phyloP scores from a whole-genome alignment of 306 rosid genomes.

The Abrus precatorius region DNA sequence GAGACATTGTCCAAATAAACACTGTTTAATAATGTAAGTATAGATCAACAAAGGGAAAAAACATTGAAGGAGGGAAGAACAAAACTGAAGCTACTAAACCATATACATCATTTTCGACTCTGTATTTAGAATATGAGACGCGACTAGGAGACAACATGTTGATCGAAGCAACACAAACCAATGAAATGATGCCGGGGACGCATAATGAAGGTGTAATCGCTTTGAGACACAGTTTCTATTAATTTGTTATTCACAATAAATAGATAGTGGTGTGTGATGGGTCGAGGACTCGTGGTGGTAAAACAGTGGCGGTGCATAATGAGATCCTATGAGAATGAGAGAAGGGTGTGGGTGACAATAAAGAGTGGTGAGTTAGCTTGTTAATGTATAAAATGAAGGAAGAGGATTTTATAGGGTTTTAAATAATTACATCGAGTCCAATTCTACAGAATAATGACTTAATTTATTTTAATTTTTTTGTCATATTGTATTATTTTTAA shows the following conservation, averaged over 20 bases:
- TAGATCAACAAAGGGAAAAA: not conserved
- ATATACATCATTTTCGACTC: not conserved
- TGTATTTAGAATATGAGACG: not conserved
- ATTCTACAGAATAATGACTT: too few species aligned
- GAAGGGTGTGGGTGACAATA: not conserved
- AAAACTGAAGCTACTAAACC: not conserved
- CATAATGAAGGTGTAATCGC: conserved; percentile 9
- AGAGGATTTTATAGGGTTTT: too few species aligned
- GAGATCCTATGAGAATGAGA: not conserved
- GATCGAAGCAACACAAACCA: not conserved
- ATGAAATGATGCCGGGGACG: not conserved
- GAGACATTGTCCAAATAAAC: conserved; percentile 17
- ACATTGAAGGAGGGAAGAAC: not conserved
- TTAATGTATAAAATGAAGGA: too few species aligned
- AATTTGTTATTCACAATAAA: not conserved
- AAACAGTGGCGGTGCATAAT: not conserved
- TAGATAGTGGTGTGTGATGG: not conserved
- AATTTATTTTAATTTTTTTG: too few species aligned
- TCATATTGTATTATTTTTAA: too few species aligned
- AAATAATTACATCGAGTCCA: too few species aligned
- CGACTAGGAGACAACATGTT: not conserved
- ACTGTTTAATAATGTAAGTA: not conserved
- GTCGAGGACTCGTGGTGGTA: not conserved
- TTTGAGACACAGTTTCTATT: conserved; percentile 10
- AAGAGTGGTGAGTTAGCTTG: too few species aligned